These are phyloP conservation scores for Globisporangium uncinulatum DNA, from an alignment of 352 stramenopile species.

Conservation along the genomic window DNA sequence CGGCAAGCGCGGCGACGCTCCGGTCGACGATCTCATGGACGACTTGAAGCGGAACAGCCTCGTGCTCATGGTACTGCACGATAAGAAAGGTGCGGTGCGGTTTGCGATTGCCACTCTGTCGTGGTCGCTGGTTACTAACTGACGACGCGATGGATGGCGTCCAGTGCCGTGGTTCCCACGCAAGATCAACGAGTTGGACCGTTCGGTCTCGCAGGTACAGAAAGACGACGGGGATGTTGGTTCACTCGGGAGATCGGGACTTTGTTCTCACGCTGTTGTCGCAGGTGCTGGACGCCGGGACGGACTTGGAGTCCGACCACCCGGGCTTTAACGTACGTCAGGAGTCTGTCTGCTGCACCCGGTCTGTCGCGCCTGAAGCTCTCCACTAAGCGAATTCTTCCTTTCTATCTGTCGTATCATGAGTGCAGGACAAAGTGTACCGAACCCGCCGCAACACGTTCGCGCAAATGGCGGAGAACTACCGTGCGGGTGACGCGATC, in stretches of 20 bases:
- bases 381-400: background rate
- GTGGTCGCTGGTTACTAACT: background rate
- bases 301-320: slow-evolving; percentile 91
- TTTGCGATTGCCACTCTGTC: background rate
- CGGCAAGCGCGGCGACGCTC: slow-evolving; percentile 67
- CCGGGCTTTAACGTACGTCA: slow-evolving; percentile 89
- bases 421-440: slow-evolving; percentile 83
- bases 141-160: background rate
- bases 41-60: slow-evolving; percentile 85
- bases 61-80: slow-evolving; percentile 90
- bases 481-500: slow-evolving; percentile 90
- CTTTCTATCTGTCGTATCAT: background rate
- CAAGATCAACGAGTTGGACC: slow-evolving; percentile 80
- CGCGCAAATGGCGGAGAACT: slow-evolving; percentile 83
- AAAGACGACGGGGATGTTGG: too few species aligned
- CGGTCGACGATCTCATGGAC: slow-evolving; percentile 82
- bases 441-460: slow-evolving; percentile 84
- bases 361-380: background rate
- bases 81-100: slow-evolving; percentile 86
- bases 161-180: slow-evolving; percentile 80
- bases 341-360: too few species aligned
- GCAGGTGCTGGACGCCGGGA: slow-evolving; percentile 90
- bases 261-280: slow-evolving; percentile 15
- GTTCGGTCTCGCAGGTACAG: slow-evolving; percentile 38
- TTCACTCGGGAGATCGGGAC: too few species aligned